These are phyloP conservation scores for Erigeron philadelphicus DNA, from an alignment of 140 eudicot species.

Conservation along the genomic window DNA sequence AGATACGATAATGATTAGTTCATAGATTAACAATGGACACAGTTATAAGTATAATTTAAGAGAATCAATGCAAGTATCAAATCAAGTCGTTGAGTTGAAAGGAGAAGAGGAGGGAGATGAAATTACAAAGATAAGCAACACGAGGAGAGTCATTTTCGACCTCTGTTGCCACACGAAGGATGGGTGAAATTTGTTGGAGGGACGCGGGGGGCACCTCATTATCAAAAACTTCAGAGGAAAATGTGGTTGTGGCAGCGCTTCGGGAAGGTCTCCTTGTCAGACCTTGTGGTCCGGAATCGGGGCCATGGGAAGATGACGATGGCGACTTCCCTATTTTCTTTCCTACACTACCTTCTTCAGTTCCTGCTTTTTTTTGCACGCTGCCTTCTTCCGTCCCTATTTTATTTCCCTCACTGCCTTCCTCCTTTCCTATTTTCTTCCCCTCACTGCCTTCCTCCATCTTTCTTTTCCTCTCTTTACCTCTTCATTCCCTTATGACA, in stretches of 20 bases:
- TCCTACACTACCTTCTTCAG: constrained; percentile 40
- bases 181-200: constrained; percentile 78
- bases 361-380: constrained; percentile 31
- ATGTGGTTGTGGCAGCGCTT: constrained; percentile 73
- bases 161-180: constrained; percentile 86
- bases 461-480: constrained; percentile 30
- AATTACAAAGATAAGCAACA: constrained; percentile 83
- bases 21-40: not conserved
- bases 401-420: constrained; percentile 19
- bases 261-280: constrained; percentile 71
- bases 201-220: constrained; percentile 93
- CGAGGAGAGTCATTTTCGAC: constrained; percentile 74
- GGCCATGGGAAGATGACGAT: constrained; percentile 31
- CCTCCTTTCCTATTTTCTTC: constrained; percentile 29
- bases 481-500: constrained; percentile 30
- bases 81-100: constrained; percentile 4
- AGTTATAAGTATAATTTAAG: constrained; percentile 1
- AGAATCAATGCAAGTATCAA: constrained; percentile 15
- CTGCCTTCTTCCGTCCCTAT: constrained; percentile 41
- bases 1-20: not conserved
- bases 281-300: constrained; percentile 32
- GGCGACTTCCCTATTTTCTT: constrained; percentile 28
- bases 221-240: constrained; percentile 88
- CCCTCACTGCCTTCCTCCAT: constrained; percentile 25
- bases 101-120: not conserved